These are phyloP conservation scores for Cystofilobasidium macerans DNA, from an alignment of 768 basidiomycete species.

Conservation along the genomic window DNA sequence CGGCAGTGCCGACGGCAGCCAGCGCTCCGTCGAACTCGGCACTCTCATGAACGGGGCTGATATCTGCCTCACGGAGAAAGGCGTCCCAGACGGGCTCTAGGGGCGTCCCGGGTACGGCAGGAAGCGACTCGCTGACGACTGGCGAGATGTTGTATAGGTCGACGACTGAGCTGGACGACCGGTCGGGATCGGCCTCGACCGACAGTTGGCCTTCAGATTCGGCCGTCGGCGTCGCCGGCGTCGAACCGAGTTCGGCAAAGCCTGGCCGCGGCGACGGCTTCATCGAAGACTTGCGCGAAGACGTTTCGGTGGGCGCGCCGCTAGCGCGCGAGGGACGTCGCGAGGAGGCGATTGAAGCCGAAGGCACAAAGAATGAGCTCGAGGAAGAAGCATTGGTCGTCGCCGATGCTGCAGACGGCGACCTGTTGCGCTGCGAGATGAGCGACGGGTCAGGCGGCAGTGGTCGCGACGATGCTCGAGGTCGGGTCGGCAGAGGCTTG, in stretches of 20 bases:
- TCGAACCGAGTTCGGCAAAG: neutral
- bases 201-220: neutral
- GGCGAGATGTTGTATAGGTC: neutral
- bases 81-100: neutral
- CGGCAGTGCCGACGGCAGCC: neutral
- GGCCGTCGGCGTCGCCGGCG: neutral
- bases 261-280: neutral
- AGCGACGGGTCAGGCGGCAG: neutral
- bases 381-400: neutral
- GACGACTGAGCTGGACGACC: neutral
- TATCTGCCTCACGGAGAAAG: neutral
- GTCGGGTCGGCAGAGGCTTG: neutral
- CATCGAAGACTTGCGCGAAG: neutral
- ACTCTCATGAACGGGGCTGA: neutral
- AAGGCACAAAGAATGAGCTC: neutral
- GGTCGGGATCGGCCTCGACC: neutral
- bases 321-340: neutral
- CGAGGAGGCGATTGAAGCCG: neutral
- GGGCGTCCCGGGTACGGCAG: no score
- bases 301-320: neutral
- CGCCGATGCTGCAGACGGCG: neutral
- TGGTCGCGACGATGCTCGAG: neutral
- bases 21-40: neutral
- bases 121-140: neutral
- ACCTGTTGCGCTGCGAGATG: conserved; percentile 1